phyloP scores from a whole-genome alignment of 805 yeast species.

The Ogataea pignaliae region DNA sequence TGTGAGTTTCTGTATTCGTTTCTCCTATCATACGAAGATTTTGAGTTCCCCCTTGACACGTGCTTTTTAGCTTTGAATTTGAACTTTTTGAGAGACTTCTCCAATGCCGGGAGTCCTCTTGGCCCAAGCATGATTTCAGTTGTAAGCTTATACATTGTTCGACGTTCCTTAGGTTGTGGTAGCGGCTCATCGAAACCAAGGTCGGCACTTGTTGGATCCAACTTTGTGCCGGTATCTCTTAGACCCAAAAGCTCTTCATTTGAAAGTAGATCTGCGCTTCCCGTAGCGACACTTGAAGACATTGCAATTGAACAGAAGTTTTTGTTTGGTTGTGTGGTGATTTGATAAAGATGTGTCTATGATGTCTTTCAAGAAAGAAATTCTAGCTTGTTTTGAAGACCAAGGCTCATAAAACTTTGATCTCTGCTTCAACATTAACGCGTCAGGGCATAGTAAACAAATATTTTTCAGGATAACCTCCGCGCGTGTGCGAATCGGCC shows the following conservation, averaged over 20 bases:
- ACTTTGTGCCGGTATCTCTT: conserved; percentile 7
- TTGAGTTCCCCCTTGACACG: too few species aligned
- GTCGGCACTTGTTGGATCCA: neutral
- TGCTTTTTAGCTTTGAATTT: conserved; percentile 27
- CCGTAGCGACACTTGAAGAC: neutral
- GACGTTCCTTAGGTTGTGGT: conserved; percentile 16
- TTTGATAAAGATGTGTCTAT: too few species aligned
- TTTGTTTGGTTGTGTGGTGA: too few species aligned
- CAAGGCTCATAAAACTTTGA: too few species aligned
- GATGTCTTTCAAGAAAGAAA: too few species aligned
- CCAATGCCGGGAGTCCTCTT: conserved; percentile 56
- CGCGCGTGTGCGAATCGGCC: too few species aligned
- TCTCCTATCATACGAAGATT: conserved; percentile 3
- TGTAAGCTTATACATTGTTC: conserved; percentile 42
- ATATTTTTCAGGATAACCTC: too few species aligned
- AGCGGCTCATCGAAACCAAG: conserved; percentile 1
- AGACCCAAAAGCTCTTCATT: conserved; percentile 28
- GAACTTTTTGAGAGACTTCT: conserved; percentile 31
- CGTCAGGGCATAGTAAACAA: too few species aligned
- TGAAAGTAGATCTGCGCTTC: conserved; percentile 18
- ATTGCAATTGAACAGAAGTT: too few species aligned
- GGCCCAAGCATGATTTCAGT: conserved; percentile 45
- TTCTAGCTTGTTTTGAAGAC: too few species aligned
- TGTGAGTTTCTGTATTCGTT: conserved; percentile 30
- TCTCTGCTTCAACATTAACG: too few species aligned